Percentiles rank a stretch among this genome's conserved stretches.
phyloP scores from a whole-genome alignment of 2,329 filamentous ascomycete genomes.

The Diaporthe humulicola region DNA sequence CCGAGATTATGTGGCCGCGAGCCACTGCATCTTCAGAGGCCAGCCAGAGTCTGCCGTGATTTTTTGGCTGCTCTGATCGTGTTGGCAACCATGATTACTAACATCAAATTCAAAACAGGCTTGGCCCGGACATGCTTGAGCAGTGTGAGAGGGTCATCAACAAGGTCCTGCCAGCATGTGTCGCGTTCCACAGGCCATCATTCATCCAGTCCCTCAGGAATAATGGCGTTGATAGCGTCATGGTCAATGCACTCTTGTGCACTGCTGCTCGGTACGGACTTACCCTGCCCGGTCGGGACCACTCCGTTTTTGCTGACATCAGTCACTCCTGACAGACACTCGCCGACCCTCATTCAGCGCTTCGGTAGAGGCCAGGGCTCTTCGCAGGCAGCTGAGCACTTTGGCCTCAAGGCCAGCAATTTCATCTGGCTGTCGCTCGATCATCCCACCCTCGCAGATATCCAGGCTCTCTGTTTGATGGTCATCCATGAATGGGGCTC shows the following conservation, averaged over 20 bases:
- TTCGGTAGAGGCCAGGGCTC: constrained; percentile 65
- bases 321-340: constrained; percentile 58
- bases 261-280: constrained; percentile 68
- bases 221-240: constrained; percentile 66
- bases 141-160: constrained; percentile 73
- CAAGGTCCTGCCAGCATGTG: constrained; percentile 72
- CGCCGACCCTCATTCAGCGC: constrained; percentile 67
- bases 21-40: neutral
- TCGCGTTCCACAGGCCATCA: constrained; percentile 74
- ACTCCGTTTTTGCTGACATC: constrained; percentile 17
- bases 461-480: constrained; percentile 71
- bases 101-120: constrained; percentile 46
- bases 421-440: constrained; percentile 71
- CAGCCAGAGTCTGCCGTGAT: neutral
- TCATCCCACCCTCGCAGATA: constrained; percentile 70
- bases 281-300: neutral
- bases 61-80: neutral
- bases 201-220: constrained; percentile 73
- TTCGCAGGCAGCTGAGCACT: constrained; percentile 69
- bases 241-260: constrained; percentile 70
- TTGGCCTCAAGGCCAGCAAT: constrained; percentile 69
- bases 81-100: constrained; percentile 16
- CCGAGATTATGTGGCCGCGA: neutral
- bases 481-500: constrained; percentile 75
- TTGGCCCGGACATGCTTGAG: constrained; percentile 69